phyloP scores from a whole-genome alignment of 2,329 filamentous ascomycete species.

The Tolypocladium guangdongense region DNA sequence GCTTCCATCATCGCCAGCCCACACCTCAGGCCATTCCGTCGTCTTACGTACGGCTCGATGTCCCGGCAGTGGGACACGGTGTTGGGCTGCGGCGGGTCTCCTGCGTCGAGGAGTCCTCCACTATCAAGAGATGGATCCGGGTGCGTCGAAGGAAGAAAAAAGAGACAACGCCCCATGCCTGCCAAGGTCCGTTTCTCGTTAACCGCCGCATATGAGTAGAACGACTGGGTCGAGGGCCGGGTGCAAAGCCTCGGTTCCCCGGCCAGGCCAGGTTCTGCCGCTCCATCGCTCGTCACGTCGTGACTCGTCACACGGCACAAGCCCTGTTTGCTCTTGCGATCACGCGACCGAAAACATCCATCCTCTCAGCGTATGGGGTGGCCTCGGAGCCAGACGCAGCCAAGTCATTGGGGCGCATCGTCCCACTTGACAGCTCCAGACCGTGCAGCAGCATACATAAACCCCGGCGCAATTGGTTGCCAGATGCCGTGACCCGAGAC shows the following conservation, averaged over 20 bases:
- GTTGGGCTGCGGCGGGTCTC: neutral
- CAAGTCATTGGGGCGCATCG: neutral
- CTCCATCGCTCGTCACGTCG: neutral
- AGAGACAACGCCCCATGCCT: neutral
- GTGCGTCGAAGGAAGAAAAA: neutral
- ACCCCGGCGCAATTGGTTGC: neutral
- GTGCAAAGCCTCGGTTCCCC: neutral
- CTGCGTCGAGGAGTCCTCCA: neutral
- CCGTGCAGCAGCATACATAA: neutral
- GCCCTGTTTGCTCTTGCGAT: neutral
- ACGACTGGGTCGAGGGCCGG: neutral
- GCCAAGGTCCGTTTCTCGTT: neutral
- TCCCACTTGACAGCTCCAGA: constrained; percentile 1
- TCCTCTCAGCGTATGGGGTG: neutral
- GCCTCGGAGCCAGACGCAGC: neutral
- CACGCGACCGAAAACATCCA: neutral
- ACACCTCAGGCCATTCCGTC: neutral
- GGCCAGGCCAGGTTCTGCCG: neutral
- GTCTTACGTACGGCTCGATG: neutral
- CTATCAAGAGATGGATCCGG: neutral
- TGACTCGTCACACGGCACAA: neutral
- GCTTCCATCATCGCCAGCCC: neutral
- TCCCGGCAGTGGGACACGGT: neutral
- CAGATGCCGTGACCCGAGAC: neutral
- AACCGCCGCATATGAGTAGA: neutral